A percentile compares a stretch with the other conserved stretches of the same genome.
phyloP scores from a whole-genome alignment of 345 rosid species.

The Dipteronia dyeriana region DNA sequence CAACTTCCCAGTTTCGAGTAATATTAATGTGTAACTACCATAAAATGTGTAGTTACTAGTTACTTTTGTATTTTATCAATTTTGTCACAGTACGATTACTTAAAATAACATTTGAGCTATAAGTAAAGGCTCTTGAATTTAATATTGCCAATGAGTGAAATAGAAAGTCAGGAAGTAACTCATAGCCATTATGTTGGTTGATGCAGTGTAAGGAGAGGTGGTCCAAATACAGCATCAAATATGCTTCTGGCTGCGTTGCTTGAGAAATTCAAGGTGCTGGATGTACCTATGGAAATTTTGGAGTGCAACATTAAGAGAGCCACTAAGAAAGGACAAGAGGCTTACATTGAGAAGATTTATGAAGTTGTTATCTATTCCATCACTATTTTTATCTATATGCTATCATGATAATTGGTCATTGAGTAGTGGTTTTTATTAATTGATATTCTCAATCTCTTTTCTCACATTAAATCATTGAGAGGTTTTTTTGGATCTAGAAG shows the following conservation, averaged over 20 bases:
- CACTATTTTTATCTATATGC: slow-evolving; percentile 17
- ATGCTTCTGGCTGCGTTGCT: slow-evolving; percentile 68
- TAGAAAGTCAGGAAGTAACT: not conserved
- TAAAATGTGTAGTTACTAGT: not conserved
- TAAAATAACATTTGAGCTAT: not conserved
- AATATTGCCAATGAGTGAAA: not conserved
- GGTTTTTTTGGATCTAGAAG: slow-evolving; percentile 18
- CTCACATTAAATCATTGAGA: not conserved
- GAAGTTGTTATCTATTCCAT: slow-evolving; percentile 51
- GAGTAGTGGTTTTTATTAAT: not conserved
- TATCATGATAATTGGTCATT: slow-evolving; percentile 1
- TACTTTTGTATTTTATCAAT: not conserved
- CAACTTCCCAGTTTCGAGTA: not conserved
- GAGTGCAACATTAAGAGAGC: slow-evolving; percentile 93
- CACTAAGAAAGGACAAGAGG: slow-evolving; percentile 89
- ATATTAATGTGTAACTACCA: not conserved
- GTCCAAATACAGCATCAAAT: slow-evolving; percentile 82
- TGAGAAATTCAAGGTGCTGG: slow-evolving; percentile 87
- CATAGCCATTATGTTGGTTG: slow-evolving; percentile 14
- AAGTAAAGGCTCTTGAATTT: not conserved
- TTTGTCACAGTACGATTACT: not conserved
- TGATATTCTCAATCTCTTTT: not conserved
- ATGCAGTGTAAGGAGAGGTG: slow-evolving; percentile 83
- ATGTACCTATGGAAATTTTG: slow-evolving; percentile 89
- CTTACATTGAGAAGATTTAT: slow-evolving; percentile 78